phyloP scores from a whole-genome alignment of 331 rosid species.

The Rosa hybrid region DNA sequence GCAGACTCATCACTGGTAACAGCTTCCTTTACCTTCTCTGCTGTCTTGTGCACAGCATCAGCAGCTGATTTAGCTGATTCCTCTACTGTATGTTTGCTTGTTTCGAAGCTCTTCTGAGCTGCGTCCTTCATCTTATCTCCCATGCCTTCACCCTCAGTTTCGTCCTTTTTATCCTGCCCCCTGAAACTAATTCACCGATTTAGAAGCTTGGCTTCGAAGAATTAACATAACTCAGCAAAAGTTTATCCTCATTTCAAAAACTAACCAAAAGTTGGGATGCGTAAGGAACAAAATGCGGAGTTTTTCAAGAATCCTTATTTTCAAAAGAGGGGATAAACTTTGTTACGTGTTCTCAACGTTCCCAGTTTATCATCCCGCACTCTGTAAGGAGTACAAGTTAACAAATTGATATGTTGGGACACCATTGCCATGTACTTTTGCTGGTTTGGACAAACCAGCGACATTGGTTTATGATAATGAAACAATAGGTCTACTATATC shows the following conservation, averaged over 20 bases:
- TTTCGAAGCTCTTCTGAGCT: conserved; percentile 46
- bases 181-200: conserved; percentile 39
- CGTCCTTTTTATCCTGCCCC: conserved; percentile 16
- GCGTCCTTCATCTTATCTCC: conserved; percentile 37
- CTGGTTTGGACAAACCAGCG: too few relatives aligned
- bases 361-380: neutral
- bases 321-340: neutral
- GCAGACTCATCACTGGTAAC: conserved; percentile 35
- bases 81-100: conserved; percentile 56
- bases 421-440: neutral
- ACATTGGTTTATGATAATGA: neutral
- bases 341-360: neutral
- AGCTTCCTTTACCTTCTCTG: conserved; percentile 32
- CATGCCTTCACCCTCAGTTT: neutral
- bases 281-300: neutral
- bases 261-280: neutral
- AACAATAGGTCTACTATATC: neutral
- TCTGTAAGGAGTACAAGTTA: neutral
- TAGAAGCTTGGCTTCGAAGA: neutral
- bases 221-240: neutral
- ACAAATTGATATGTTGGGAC: neutral
- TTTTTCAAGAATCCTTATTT: neutral
- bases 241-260: neutral
- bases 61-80: conserved; percentile 61
- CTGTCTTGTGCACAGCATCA: conserved; percentile 42